Evolutionary conservation across 805 yeast species (phyloP).

Genomic region (Metschnikowia arizonensis): DNA sequence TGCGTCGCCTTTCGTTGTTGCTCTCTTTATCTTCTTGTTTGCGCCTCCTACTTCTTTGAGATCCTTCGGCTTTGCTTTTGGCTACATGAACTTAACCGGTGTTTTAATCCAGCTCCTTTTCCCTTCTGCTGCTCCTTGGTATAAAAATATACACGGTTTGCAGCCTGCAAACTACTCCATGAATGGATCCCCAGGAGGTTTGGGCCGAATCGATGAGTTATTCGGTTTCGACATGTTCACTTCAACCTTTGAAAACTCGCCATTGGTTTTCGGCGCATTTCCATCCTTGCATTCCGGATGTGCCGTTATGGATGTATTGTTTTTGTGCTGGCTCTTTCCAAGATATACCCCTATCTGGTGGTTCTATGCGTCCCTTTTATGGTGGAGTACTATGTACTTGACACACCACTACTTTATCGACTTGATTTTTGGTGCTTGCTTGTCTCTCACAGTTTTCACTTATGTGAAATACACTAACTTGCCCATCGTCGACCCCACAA

Average conservation of each 20-base stretch:
- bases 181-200: conserved; percentile 95
- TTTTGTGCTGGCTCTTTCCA: conserved; percentile 81
- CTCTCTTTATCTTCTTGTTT: conserved; percentile 72
- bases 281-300: conserved; percentile 88
- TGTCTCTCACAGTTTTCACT: conserved; percentile 67
- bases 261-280: conserved; percentile 90
- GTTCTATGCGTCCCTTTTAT: conserved; percentile 82
- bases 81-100: conserved; percentile 87
- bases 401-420: conserved; percentile 96
- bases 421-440: conserved; percentile 87
- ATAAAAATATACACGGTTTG: conserved; percentile 75
- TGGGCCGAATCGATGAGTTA: conserved; percentile 77
- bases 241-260: conserved; percentile 75
- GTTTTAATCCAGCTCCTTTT: conserved; percentile 76
- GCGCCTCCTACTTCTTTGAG: conserved; percentile 88
- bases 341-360: conserved; percentile 59
- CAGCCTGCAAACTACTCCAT: conserved; percentile 87
- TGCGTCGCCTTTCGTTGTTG: conserved; percentile 84
- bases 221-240: conserved; percentile 82
- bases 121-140: conserved; percentile 99
- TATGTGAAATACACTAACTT: conserved; percentile 63
- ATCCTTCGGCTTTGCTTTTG: conserved; percentile 87
- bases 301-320: conserved; percentile 89
- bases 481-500: conserved; percentile 52
- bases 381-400: conserved; percentile 98